Conservation (phyloP, 1,139 yeast species). For the Candida sp. region DNA sequence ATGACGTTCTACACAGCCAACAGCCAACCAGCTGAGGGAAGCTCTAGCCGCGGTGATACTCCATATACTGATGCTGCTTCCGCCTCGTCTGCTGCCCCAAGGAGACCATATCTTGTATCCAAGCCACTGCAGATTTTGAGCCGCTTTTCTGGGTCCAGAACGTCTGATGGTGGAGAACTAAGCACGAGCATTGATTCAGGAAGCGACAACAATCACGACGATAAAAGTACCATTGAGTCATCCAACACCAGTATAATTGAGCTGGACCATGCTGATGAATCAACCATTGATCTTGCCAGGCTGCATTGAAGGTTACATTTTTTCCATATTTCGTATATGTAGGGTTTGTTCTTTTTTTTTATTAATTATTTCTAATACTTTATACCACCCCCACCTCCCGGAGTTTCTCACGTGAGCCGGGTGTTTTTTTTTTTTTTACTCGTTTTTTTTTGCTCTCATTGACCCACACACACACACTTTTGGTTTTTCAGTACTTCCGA, state of each 20-base stretch:
- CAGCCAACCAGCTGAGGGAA: conserved; percentile 6
- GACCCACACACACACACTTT: no score
- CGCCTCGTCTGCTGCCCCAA: not conserved
- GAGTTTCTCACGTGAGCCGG: conserved; percentile 1
- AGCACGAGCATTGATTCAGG: conserved; percentile 32
- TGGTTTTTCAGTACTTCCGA: not conserved
- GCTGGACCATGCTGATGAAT: conserved; percentile 10
- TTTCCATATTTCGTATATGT: not conserved
- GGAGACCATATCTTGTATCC: conserved; percentile 14
- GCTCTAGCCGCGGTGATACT: not conserved
- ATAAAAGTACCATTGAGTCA: conserved; percentile 7
- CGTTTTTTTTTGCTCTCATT: not conserved
- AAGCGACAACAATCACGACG: conserved; percentile 6
- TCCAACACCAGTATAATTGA: conserved; percentile 5
- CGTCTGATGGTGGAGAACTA: conserved; percentile 17
- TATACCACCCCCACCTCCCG: not conserved
- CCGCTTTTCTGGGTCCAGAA: conserved; percentile 15
- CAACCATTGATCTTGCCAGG: conserved; percentile 9
- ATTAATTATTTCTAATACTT: not conserved
- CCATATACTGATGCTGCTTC: not conserved
- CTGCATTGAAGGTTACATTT: not conserved
- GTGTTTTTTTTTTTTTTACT: not conserved
- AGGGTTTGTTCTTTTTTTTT: not conserved
- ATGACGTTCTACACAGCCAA: conserved; percentile 10
- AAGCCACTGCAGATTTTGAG: conserved; percentile 34